phyloP scores from a whole-genome alignment of 192 early-diverging fungal species.

The Gaertneriomyces semiglobifer region DNA sequence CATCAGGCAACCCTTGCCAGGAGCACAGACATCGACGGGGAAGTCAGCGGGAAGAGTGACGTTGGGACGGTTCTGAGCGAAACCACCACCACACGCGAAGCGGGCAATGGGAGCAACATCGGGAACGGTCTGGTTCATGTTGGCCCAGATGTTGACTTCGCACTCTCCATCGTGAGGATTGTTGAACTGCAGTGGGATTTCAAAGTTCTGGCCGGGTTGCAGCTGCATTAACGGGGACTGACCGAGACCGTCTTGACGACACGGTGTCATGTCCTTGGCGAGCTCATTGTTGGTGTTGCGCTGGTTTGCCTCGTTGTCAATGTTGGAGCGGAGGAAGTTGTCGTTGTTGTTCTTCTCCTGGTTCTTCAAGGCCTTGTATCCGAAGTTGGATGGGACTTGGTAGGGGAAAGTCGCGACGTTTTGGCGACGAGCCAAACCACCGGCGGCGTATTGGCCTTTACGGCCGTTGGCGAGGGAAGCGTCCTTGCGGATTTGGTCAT shows the following conservation, averaged over 20 bases:
- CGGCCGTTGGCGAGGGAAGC: conserved; percentile 16
- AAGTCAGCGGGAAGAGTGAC: conserved; percentile 35
- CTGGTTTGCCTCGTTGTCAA: conserved; percentile 37
- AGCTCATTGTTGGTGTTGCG: conserved; percentile 26
- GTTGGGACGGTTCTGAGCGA: conserved; percentile 19
- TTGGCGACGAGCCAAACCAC: conserved; percentile 6
- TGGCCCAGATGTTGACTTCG: conserved; percentile 35
- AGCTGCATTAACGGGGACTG: conserved; percentile 7
- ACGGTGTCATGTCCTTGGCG: conserved; percentile 30
- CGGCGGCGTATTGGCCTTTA: conserved; percentile 4
- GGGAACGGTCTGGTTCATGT: conserved; percentile 15
- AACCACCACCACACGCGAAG: conserved; percentile 28
- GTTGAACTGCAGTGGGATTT: conserved; percentile 31
- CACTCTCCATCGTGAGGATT: conserved; percentile 37
- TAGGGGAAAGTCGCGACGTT: conserved; percentile 16
- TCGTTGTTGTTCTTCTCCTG: conserved; percentile 35
- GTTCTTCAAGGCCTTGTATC: conserved; percentile 12
- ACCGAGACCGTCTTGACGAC: conserved; percentile 12
- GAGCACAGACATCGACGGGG: conserved; percentile 22
- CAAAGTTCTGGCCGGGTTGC: conserved; percentile 18
- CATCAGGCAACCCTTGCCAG: conserved; percentile 24
- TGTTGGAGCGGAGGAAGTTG: conserved; percentile 34
- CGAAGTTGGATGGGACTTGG: conserved; percentile 27
- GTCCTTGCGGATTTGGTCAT: conserved; percentile 25
- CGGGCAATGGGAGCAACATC: conserved; percentile 27